Evolutionary conservation across 2,329 filamentous ascomycete species (phyloP).

Genomic region (Conoideocrella luteorostrata): DNA sequence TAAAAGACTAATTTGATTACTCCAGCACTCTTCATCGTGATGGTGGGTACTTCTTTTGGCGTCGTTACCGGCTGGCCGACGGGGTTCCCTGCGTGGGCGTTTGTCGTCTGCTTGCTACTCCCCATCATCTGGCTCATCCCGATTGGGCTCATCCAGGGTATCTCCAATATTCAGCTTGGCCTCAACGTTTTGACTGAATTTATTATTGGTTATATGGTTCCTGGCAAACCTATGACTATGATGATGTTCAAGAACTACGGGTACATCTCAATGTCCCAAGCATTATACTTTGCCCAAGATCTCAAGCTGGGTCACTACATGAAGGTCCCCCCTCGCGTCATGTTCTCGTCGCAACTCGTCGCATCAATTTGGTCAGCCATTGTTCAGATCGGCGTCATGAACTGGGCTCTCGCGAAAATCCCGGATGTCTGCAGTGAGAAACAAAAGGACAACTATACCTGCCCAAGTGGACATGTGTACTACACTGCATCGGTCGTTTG

Average conservation of each 20-base stretch:
- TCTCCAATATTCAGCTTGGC: slow-evolving; percentile 57
- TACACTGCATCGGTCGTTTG: slow-evolving; percentile 67
- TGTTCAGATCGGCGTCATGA: slow-evolving; percentile 58
- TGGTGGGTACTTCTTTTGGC: slow-evolving; percentile 48
- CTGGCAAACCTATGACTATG: slow-evolving; percentile 63
- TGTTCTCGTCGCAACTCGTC: slow-evolving; percentile 54
- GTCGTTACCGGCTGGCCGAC: slow-evolving; percentile 51
- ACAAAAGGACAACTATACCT: slow-evolving; percentile 51
- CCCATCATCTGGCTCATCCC: slow-evolving; percentile 54
- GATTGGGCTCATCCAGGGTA: slow-evolving; percentile 55
- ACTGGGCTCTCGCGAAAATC: slow-evolving; percentile 59
- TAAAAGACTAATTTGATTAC: neutral
- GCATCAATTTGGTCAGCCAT: slow-evolving; percentile 56
- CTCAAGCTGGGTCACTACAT: slow-evolving; percentile 66
- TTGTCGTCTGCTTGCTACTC: slow-evolving; percentile 49
- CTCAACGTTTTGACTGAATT: slow-evolving; percentile 69
- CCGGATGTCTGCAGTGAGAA: slow-evolving; percentile 50
- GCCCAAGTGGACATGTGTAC: slow-evolving; percentile 48
- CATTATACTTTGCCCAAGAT: slow-evolving; percentile 58
- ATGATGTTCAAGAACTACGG: slow-evolving; percentile 76
- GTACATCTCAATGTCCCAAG: slow-evolving; percentile 62
- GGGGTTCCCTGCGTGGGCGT: slow-evolving; percentile 52
- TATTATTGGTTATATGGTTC: slow-evolving; percentile 66
- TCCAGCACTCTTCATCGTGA: slow-evolving; percentile 40
- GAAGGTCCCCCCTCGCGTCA: slow-evolving; percentile 55